Evolutionary conservation across 371 early-diverging fungal genomes (phyloP).

Genomic region (Blastocladiella emersonii): DNA sequence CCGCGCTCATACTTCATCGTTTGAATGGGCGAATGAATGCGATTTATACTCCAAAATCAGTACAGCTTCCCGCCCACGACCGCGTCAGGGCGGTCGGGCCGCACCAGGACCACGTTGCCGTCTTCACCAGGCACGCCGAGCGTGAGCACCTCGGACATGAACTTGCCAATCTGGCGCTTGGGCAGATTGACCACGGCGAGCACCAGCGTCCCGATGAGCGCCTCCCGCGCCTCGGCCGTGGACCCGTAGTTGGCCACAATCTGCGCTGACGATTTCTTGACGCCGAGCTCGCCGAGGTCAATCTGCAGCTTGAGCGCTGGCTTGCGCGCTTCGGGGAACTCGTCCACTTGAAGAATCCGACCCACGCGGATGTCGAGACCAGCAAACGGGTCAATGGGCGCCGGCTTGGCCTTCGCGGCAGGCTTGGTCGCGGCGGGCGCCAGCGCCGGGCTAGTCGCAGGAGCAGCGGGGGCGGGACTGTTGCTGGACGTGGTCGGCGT

Average conservation of each 20-base stretch:
- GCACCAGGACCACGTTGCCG: background rate
- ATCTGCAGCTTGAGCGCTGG: conserved; percentile 1
- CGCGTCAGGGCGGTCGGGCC: background rate
- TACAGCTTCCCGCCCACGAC: background rate
- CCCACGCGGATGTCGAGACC: conserved; percentile 3
- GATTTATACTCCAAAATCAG: background rate
- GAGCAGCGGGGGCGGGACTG: no score
- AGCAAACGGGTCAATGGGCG: background rate
- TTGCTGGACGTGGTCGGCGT: no score
- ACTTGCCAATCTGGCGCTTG: conserved; percentile 4
- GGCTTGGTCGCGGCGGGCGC: no score
- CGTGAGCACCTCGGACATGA: background rate
- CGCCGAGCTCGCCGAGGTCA: background rate
- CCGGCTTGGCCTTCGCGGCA: no score
- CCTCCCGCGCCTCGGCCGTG: background rate
- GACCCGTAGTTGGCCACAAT: background rate
- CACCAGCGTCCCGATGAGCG: background rate
- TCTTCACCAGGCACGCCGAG: background rate
- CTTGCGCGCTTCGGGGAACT: conserved; percentile 1
- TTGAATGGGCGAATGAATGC: no score
- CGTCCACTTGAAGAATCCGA: background rate
- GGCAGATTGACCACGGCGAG: background rate
- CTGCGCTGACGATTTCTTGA: conserved; percentile 3
- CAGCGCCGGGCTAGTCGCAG: no score
- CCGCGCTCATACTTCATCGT: no score